A percentile compares a stretch with the other conserved stretches of the same genome.
These are phyloP conservation scores for Boletus rufocinnamomeus DNA, from an alignment of 768 basidiomycete species.

Conservation along the genomic window DNA sequence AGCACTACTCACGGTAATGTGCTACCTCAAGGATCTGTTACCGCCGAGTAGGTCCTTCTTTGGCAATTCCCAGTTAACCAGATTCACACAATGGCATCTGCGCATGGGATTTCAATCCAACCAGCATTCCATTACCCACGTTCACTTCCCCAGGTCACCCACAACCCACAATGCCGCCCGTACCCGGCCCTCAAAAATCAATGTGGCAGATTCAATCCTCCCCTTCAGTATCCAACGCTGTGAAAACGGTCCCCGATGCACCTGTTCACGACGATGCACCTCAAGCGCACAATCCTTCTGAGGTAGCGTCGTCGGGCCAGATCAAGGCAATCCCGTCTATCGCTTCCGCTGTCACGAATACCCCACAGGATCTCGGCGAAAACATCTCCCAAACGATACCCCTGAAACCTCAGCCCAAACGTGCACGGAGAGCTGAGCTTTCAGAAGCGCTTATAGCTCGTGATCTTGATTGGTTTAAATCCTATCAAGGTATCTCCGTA, in stretches of 20 bases:
- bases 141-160: background rate
- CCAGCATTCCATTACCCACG: constrained; percentile 2
- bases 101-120: background rate
- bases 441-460: constrained; percentile 29
- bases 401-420: constrained; percentile 32
- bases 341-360: background rate
- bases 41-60: constrained; percentile 16
- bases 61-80: background rate
- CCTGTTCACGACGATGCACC: background rate
- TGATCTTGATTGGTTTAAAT: constrained; percentile 34
- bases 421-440: constrained; percentile 24
- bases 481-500: constrained; percentile 6
- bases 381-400: background rate
- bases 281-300: background rate
- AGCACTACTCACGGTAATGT: background rate
- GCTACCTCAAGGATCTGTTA: background rate
- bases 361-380: background rate
- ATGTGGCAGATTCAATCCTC: background rate
- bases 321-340: background rate
- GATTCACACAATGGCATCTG: constrained; percentile 4
- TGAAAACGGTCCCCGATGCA: background rate
- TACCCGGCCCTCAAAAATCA: background rate
- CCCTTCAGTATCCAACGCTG: background rate
- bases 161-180: background rate
- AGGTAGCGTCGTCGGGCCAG: background rate